Evolutionary conservation across 2,329 filamentous ascomycete species (phyloP).

Genomic region (Bipolaris sorokiniana): DNA sequence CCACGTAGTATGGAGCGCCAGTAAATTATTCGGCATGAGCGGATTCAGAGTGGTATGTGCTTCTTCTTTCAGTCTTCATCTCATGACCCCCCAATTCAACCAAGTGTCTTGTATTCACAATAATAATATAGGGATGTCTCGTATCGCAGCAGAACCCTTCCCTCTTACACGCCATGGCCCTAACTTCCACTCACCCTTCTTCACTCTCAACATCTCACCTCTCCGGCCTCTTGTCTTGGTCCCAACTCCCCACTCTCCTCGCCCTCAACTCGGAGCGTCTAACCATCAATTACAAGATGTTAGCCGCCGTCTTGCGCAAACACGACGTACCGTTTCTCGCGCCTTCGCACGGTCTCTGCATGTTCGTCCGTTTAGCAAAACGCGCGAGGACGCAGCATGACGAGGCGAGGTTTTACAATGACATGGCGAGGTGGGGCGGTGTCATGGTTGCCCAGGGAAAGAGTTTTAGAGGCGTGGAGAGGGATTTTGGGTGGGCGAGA

Average conservation of each 20-base stretch:
- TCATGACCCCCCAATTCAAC: not conserved
- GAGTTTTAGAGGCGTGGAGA: conserved; percentile 32
- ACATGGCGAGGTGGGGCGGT: conserved; percentile 15
- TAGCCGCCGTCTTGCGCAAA: conserved; percentile 21
- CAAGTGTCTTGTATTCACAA: not conserved
- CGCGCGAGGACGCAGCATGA: conserved; percentile 22
- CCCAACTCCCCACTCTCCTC: conserved; percentile 35
- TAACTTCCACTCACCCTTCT: conserved; percentile 29
- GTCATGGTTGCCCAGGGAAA: conserved; percentile 27
- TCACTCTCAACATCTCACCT: conserved; percentile 31
- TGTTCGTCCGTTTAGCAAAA: conserved; percentile 33
- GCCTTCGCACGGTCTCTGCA: conserved; percentile 37
- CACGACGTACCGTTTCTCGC: conserved; percentile 28
- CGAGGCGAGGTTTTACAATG: conserved; percentile 28
- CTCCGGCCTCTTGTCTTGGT: conserved; percentile 32
- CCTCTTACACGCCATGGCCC: conserved; percentile 26
- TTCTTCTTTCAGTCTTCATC: not conserved
- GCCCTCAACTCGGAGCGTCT: conserved; percentile 33
- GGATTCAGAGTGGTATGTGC: conserved; percentile 38
- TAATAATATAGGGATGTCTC: conserved; percentile 33
- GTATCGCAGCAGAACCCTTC: conserved; percentile 39
- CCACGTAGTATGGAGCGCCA: conserved; percentile 42
- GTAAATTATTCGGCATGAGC: conserved; percentile 39
- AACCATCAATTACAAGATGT: conserved; percentile 26
- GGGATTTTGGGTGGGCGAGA: conserved; percentile 40